Conservation (phyloP, 208 protist species). For the Wallacemonas sp. region DNA sequence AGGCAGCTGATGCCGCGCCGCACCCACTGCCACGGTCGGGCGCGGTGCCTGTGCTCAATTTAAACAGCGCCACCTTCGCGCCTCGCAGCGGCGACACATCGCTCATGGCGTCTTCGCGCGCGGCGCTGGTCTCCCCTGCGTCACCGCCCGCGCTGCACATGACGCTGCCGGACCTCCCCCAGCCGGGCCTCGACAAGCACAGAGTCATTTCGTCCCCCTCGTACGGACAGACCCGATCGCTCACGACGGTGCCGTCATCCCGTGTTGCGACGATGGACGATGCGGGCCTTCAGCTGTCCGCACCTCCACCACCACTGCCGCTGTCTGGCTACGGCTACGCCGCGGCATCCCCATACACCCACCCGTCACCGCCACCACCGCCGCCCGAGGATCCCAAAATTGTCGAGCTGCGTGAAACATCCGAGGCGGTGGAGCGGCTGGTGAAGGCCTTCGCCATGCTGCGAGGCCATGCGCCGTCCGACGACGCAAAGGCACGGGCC, state of each 20-base stretch:
- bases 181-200: not conserved
- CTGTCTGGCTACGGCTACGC: constrained; percentile 15
- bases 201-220: not conserved
- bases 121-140: not conserved
- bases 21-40: not conserved
- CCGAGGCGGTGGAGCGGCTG: constrained; percentile 82
- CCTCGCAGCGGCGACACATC: constrained; percentile 1
- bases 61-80: not conserved
- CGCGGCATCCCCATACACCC: not conserved
- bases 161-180: constrained; percentile 2
- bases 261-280: not conserved
- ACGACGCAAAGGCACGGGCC: constrained; percentile 11
- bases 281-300: not conserved
- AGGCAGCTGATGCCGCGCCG: not conserved
- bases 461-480: constrained; percentile 34
- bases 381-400: constrained; percentile 37
- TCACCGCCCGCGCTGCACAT: constrained; percentile 10
- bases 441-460: constrained; percentile 79
- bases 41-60: not conserved
- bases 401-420: constrained; percentile 74
- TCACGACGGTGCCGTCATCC: not conserved
- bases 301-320: constrained; percentile 40
- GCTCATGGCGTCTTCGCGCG: not conserved
- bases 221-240: not conserved
- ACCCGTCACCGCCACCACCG: no score